Base-by-base conservation (phyloP, 1,284 basidiomycete genomes). In the Pseudozyma sp. region DNA sequence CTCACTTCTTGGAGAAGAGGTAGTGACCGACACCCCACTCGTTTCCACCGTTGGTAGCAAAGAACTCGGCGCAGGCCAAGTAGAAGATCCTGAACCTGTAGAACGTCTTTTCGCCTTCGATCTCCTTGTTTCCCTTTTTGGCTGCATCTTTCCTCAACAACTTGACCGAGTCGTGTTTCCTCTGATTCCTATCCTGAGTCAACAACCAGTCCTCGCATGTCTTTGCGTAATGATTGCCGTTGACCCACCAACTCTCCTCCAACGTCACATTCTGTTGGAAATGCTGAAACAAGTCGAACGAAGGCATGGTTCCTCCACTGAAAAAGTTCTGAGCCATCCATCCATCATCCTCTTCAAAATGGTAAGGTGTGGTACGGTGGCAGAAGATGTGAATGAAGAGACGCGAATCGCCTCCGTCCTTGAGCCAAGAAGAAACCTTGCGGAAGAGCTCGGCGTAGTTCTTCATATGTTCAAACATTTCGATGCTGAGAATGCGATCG, bases 371-470 rank as follows among this genome's bases (percentile, higher is more conserved):
- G 14, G 75, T 78, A 16, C 71, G 66, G 82, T 92, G 91, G 80
- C 91, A 92, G 85, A 93, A 92, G 50, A 92, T 89, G 80, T 93
- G 92, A 36, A 92, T 88, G 84, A 92, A 93, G 31, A 93, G 86
- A 0, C 91, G 84, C 0, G 89, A 87, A 8, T 63, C 66, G 21
- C 88, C 86, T 16, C 80, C 75, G 11, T 84, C 77, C 12, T 85
- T 83, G 19, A 93, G 87, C 92, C 92, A 93, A 10, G 88, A 89
- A 0, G 90, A 88, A 25, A 92, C 85, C 79, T 92, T 92, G 43
- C 86, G 84, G 70, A 93, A 87, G 19, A 93, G 88, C 7, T 85
- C 79, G 57, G 91, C 86, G 85, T 92, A 92, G 59, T 80, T 81
- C 39, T 81, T 81, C 79, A 81, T 81, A 81, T 93, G 92, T 78